Evolutionary conservation across 257 asterid genomes (phyloP).

Genomic region (Rhazya stricta): DNA sequence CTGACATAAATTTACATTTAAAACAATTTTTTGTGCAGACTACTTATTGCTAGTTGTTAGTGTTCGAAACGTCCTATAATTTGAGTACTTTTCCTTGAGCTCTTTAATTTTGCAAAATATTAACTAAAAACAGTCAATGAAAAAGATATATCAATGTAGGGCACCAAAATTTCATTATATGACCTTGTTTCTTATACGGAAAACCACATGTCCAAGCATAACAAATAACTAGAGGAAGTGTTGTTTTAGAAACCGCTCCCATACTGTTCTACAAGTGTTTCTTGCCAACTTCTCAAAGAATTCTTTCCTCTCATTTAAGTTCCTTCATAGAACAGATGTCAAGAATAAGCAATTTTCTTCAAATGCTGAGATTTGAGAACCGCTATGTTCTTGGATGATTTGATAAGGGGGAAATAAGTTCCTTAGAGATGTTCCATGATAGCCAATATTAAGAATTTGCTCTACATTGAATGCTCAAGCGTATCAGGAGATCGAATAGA

Average conservation of each 20-base stretch:
- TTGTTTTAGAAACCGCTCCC: not conserved
- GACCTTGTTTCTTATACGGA: not conserved
- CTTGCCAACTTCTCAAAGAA: not conserved
- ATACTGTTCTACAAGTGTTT: not conserved
- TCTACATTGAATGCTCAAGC: not conserved
- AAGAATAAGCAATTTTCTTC: not conserved
- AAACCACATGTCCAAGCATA: not conserved
- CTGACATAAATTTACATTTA: not conserved
- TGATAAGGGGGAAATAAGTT: not conserved
- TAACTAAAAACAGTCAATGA: not conserved
- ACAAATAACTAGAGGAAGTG: not conserved
- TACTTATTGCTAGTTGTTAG: not conserved
- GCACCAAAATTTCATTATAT: not conserved
- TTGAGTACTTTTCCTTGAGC: too few relatives aligned
- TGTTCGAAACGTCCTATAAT: not conserved
- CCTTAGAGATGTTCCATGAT: not conserved
- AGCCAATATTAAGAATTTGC: not conserved
- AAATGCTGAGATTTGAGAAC: not conserved
- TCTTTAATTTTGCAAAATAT: too few relatives aligned
- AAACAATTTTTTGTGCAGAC: not conserved
- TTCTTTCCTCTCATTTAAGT: not conserved
- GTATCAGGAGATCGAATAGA: not conserved
- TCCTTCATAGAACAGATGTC: too few relatives aligned
- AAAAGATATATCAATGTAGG: not conserved
- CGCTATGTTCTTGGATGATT: not conserved